These are phyloP conservation scores for Hyphopichia burtonii DNA, from an alignment of 1,139 yeast species.

Conservation along the genomic window DNA sequence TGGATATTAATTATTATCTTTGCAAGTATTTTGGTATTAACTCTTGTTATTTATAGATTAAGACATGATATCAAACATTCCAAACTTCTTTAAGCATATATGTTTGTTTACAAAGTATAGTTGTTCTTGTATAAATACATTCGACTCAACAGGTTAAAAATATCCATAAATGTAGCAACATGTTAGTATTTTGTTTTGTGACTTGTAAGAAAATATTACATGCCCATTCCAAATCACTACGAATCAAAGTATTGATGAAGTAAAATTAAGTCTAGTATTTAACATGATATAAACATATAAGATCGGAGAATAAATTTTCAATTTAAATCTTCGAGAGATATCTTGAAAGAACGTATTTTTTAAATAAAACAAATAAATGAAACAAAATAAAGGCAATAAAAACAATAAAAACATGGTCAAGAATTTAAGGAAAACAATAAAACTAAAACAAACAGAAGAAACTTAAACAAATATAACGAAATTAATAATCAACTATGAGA, in stretches of 20 bases:
- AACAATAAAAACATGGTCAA: background rate
- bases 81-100: conserved; percentile 38
- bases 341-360: background rate
- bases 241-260: too few relatives aligned
- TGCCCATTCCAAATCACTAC: too few relatives aligned
- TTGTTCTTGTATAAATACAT: background rate
- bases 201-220: too few relatives aligned
- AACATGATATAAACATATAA: background rate
- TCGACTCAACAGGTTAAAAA: too few relatives aligned
- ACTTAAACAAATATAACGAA: background rate
- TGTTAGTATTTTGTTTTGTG: too few relatives aligned
- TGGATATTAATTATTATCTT: conserved; percentile 47
- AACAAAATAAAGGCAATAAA: background rate
- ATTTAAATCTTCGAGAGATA: too few relatives aligned
- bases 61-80: conserved; percentile 57
- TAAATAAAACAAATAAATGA: background rate
- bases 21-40: conserved; percentile 34
- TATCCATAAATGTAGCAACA: too few relatives aligned
- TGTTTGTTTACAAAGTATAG: background rate
- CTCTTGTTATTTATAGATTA: conserved; percentile 43
- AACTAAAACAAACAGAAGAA: background rate
- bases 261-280: too few relatives aligned
- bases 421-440: background rate
- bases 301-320: too few relatives aligned
- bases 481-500: conserved; percentile 19